Base-by-base conservation (phyloP, 2,329 filamentous ascomycete species). In the Diaporthe velutina region DNA sequence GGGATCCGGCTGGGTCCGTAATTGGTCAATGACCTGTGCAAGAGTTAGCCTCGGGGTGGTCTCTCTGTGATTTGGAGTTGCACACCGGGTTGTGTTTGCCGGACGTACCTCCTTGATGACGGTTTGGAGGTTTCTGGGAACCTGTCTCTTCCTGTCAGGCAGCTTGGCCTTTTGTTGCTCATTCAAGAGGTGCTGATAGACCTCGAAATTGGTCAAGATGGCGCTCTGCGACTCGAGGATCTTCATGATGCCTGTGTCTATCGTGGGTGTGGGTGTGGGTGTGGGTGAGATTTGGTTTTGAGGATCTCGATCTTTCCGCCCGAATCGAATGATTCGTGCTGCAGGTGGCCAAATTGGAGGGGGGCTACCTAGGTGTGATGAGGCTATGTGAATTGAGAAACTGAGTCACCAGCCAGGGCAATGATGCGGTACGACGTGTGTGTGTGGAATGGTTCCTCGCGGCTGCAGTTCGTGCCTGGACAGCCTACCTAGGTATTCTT, bases 201-300 rank as follows among this genome's bases (percentile, higher is more conserved):
- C 93, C 86, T 95, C 93, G 77, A 90, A 93, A 82, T 95, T 95
- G 81, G 91, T 90, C 80, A 95, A 86, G 55, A 92, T 88, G 7
- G 92, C 92, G 40, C 90, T 90, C 81, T 95, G 92, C 4, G 93
- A 86, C 80, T 93, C 93, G 79, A 95, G 84, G 80, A 95, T 90
- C 88, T 94, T 93, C 91, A 93, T 92, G 28, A 48, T 82, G 79
- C 67, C 15, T 48, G 38, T 30, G 25, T 45, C 10, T 45, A 25
- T 28, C n/a, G 25, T 22, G 50, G 70, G 25, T 17, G 50, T 52
- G 40, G 8, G 38, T 15, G 40, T 50, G 68, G 10, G 45, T 35
- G 40, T 3, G 17, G 33, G 25, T 48, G 70, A 48, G 52, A 10
- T 45, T 38, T 25, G 1, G 25, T 12, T 52, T 30, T 54, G 70